Conservation (phyloP, 2,329 filamentous ascomycete species). For the Magnaporthiopsis rhizophila region DNA sequence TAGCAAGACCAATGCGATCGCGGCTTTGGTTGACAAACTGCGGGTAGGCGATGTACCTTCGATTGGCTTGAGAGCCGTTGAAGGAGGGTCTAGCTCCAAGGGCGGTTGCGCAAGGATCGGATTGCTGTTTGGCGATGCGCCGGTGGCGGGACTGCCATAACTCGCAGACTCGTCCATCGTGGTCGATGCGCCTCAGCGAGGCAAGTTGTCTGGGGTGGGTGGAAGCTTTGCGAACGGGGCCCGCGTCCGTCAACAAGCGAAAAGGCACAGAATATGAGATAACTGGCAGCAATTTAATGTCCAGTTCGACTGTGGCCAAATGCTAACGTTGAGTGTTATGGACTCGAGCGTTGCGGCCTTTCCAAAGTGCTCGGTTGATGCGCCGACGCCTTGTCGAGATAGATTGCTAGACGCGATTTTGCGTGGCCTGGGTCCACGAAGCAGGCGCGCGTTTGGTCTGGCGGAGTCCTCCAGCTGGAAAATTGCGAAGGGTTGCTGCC, state of each 20-base stretch:
- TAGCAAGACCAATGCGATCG: background rate
- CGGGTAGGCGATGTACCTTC: constrained; percentile 35
- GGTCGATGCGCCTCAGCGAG: constrained; percentile 12
- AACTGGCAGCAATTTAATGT: background rate
- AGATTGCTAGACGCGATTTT: background rate
- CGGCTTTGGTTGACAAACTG: background rate
- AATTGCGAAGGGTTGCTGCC: background rate
- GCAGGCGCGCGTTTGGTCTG: background rate
- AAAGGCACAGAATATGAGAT: background rate
- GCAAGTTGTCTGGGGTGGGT: too few relatives aligned
- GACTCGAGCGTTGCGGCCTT: background rate
- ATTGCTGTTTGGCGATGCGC: constrained; percentile 48
- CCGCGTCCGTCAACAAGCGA: background rate
- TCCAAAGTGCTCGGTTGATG: background rate
- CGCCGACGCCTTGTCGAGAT: background rate
- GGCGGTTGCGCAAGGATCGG: constrained; percentile 48
- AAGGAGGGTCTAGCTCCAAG: constrained; percentile 34
- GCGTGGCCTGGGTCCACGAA: background rate
- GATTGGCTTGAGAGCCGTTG: constrained; percentile 18
- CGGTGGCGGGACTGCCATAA: constrained; percentile 50
- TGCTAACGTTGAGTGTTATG: background rate
- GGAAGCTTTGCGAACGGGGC: background rate
- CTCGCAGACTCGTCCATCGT: constrained; percentile 52
- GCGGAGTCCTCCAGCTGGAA: background rate
- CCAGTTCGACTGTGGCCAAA: background rate